Evolutionary conservation across 306 rosid species (phyloP), one percentile per base, ranked within the genome.

Genomic region (Vigna mungo): DNA sequence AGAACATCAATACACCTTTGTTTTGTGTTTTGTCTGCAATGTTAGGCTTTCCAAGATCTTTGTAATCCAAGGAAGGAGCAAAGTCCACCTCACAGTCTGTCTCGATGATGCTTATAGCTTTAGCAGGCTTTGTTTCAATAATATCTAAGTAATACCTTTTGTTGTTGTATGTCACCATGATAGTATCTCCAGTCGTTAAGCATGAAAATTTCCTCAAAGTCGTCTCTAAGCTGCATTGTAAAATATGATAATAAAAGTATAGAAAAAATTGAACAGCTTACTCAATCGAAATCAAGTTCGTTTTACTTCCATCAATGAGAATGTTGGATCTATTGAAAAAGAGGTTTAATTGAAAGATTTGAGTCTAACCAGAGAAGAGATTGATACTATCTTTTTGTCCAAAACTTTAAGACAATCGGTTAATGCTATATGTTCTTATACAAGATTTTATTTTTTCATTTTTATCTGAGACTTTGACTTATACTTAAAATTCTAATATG

Each of bases 1-100:
- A 59, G 44, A 72, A 58, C 25, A 79, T 16, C 44, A 41, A 11
- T 55, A 25, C 11, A 92, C 97, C 97, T 89, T 65, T 84, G 67
- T 79, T 85, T 74, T 82, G 44, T 21, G 90, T 89, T 85, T 91
- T 86, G 83, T 79, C 74, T 83, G 80, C 74, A 47, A 82, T 78
- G 68, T 23, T 37, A 47, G 84, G 86, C 83, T 51, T 88, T 73
- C 79, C 85, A 17, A 96, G 96, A 83, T 90, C 93, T 87, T 90
- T 89, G 89, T 92, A 95, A 86, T 95, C 99, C 55, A 95, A 82
- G 53, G 99, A 96, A 77, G 99, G 97, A 76, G 97, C 99, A 78
- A 95, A 92, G 86, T 95, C 98, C 60, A 95, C 97, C 84, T 92
- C 97, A 85, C 97, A 92, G 86, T 95, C 99, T 9, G 97, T 95